These are phyloP conservation scores for Yamadazyma ubonensis DNA, from an alignment of 805 yeast species.

Conservation along the genomic window DNA sequence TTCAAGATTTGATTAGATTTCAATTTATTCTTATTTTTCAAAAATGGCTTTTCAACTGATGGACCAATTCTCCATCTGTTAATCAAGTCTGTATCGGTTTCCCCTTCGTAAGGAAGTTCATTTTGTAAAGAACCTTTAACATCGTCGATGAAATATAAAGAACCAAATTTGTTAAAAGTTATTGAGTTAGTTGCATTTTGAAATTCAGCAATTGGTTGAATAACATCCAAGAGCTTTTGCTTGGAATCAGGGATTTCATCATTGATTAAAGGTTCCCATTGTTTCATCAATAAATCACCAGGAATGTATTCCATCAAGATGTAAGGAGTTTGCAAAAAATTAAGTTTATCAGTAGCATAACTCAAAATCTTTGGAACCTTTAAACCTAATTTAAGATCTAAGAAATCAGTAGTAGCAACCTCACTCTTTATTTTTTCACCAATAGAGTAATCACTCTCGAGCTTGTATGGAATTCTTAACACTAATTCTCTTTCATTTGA, in stretches of 20 bases:
- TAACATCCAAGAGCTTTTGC: constrained; percentile 54
- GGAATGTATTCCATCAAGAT: constrained; percentile 76
- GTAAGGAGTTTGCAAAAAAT: constrained; percentile 70
- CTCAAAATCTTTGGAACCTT: constrained; percentile 73
- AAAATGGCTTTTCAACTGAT: constrained; percentile 73
- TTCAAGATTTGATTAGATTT: constrained; percentile 48
- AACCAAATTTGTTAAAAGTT: constrained; percentile 73
- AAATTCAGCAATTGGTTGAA: constrained; percentile 72
- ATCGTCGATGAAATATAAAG: constrained; percentile 77
- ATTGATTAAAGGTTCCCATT: constrained; percentile 81
- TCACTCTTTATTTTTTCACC: constrained; percentile 77
- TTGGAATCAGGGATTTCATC: constrained; percentile 51
- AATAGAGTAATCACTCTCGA: constrained; percentile 64
- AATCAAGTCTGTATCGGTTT: constrained; percentile 49
- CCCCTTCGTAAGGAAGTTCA: constrained; percentile 52
- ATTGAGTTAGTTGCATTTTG: constrained; percentile 53
- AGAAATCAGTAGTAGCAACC: constrained; percentile 90
- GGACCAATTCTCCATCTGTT: constrained; percentile 91
- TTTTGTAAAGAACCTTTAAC: constrained; percentile 45
- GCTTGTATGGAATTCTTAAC: constrained; percentile 81
- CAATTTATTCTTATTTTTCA: constrained; percentile 62
- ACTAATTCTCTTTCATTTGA: constrained; percentile 61
- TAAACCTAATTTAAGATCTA: constrained; percentile 58
- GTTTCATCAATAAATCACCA: constrained; percentile 81
- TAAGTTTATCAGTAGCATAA: constrained; percentile 60